Conservation (phyloP, 345 rosid genomes). For the Syzygium jambos region DNA sequence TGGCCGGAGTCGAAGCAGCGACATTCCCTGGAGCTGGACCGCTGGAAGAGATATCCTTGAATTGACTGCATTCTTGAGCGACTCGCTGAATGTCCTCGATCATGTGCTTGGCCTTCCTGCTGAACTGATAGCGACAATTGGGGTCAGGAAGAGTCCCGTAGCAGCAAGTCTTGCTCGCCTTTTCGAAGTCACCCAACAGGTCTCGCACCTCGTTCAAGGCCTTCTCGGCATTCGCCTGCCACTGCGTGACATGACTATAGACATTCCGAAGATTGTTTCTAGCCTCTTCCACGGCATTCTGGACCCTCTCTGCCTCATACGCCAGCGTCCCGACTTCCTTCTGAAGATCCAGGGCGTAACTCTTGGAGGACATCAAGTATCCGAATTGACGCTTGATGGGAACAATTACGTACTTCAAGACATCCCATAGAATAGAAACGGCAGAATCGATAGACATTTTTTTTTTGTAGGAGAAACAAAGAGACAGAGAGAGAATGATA, state of each 20-base stretch:
- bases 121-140: fast-evolving
- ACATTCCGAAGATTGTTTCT: fast-evolving
- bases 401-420: too few relatives aligned
- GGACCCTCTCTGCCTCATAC: background rate
- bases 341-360: too few relatives aligned
- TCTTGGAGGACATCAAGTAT: too few relatives aligned
- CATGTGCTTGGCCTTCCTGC: background rate
- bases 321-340: too few relatives aligned
- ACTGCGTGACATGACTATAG: fast-evolving
- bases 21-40: too few relatives aligned
- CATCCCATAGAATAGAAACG: too few relatives aligned
- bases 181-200: background rate
- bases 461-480: too few relatives aligned
- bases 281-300: fast-evolving
- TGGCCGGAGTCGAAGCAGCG: too few relatives aligned
- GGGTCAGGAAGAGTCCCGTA: background rate
- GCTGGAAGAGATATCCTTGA: too few relatives aligned
- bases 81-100: background rate
- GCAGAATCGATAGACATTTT: too few relatives aligned
- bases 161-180: background rate
- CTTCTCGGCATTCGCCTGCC: background rate
- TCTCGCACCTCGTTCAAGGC: fast-evolving
- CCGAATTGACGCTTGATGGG: too few relatives aligned
- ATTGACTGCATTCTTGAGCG: fast-evolving
- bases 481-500: too few relatives aligned